Base-by-base conservation (phyloP, 2,329 filamentous ascomycete species). In the Fusarium secorum region DNA sequence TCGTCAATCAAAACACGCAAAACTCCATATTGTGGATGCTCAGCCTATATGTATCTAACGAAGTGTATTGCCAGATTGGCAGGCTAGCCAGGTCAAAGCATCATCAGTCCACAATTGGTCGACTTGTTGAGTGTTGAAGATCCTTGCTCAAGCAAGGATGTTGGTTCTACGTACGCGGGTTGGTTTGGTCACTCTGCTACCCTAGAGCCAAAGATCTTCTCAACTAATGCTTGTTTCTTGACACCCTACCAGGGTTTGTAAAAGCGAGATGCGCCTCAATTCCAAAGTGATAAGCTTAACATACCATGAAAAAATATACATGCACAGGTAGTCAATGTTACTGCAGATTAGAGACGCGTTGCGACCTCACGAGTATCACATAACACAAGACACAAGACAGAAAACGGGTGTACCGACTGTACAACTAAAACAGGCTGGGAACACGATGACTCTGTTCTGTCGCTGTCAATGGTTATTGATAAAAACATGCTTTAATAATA, bases 1-100 rank as follows among this genome's bases (percentile, higher is more conserved):
- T 66, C 39, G 46, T 59, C 45, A 60, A 66, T 42, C 61, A 66
- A 60, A 66, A 66, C 63, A 66, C 18, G 17, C 22, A 51, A 36
- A 26, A 51, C 48, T 51, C 48, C 59, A 60, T 35, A 60, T 22
- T 41, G 61, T 66, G 63, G 63, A 60, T 60, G 39, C 45, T 41
- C 39, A n/a, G 41, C 55, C 10, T 35, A 28, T 38, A 11, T 39
- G 35, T 38, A 11, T 39, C 26, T 36, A 32, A 24, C 20, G 41
- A 51, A 38, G 48, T 36, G 57, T 62, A 66, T 60, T 32, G 35
- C n/a, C 33, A 65, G 44, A 56, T 55, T 66, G 64, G 45, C 30
- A 46, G 22, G 39, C 36, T 20, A 45, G 33, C 17, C 46, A 53
- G 39, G 51, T 66, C 61, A 52, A 24, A 46, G 48, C 35, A 36